A percentile compares a stretch with the other conserved stretches of the same genome.
These are phyloP conservation scores for Trametes hirsuta DNA, from an alignment of 1,284 basidiomycete genomes.

Conservation along the genomic window DNA sequence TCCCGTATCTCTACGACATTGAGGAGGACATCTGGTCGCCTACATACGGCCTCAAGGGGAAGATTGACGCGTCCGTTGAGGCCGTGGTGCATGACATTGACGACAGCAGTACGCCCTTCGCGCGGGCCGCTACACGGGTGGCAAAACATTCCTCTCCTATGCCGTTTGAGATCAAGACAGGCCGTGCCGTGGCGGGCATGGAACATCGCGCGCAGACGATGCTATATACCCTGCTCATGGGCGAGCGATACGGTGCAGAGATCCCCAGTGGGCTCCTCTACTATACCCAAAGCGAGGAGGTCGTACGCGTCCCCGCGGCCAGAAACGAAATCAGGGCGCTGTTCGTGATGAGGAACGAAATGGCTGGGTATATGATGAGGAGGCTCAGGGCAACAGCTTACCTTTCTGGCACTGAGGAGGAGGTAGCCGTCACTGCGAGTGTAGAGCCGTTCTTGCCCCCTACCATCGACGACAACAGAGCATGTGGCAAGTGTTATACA, in stretches of 20 bases:
- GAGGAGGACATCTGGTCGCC: constrained; percentile 99
- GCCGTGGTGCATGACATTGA: constrained; percentile 56
- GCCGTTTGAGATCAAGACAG: constrained; percentile 97
- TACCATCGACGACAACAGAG: constrained; percentile 82
- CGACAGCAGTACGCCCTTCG: constrained; percentile 29
- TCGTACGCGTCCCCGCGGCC: constrained; percentile 79
- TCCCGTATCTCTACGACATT: constrained; percentile 79
- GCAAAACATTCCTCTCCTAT: constrained; percentile 44
- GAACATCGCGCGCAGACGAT: constrained; percentile 98
- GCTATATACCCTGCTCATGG: constrained; percentile 92
- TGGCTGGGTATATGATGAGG: constrained; percentile 76
- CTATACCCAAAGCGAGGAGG: constrained; percentile 90
- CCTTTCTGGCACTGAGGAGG: constrained; percentile 29
- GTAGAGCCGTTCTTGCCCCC: constrained; percentile 73
- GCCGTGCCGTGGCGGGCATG: constrained; percentile 75
- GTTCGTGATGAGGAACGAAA: constrained; percentile 82
- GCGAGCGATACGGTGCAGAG: constrained; percentile 82
- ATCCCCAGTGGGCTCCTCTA: constrained; percentile 85
- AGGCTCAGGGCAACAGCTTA: constrained; percentile 24
- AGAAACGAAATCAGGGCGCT: constrained; percentile 87
- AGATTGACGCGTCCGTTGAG: constrained; percentile 90
- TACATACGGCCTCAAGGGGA: constrained; percentile 93
- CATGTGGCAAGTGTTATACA: constrained; percentile 83
- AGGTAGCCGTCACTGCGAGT: constrained; percentile 7
- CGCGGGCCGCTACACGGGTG: constrained; percentile 18